Evolutionary conservation across 1,284 basidiomycete genomes (phyloP), one percentile per base, ranked within the genome.

Genomic region (Apiotrichum laibachii): DNA sequence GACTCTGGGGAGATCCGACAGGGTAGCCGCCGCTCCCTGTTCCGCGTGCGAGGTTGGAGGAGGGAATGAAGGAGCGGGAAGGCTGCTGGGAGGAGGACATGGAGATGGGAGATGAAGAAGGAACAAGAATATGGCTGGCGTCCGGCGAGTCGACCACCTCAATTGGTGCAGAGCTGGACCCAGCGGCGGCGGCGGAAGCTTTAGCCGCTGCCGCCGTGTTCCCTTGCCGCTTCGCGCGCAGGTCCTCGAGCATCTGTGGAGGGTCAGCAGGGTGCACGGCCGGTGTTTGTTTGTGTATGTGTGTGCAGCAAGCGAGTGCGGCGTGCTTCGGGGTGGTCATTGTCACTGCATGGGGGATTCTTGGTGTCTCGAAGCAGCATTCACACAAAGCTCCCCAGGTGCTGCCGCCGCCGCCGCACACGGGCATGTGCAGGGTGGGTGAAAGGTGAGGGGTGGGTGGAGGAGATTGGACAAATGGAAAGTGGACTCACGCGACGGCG

Each of bases 1-100:
- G 18, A 31, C 31, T n/a, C 47, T 35, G 31, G 9, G 11, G 47
- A 31, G 5, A 26, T n/a, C 44, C 21, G 6, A 12, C 21, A 37
- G 37, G 37, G 21, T 16, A 26, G 9, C 21, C 45, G 45, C 19
- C 22, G 26, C 26, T 31, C 2, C 26, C 21, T 12, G 21, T 11
- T 26, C 6, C 39, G 26, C 46, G 53, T 16, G 26, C 19, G 31
- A 61, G 50, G 42, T 57, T 57, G 33, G 60, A 58, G 12, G 60
- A 61, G 8, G 60, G 60, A 34, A 61, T 61, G 16, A 49, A 21
- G 1, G 46, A 43, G 15, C 21, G 21, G 37, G 47, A 26, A 2
- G 34, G 12, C 8, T 39, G 31, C 19, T 50, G 16, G 7, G 44
- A 40, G 34, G 54, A 50, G 35, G 43, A 47, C 18, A 31, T 49